phyloP scores from a whole-genome alignment of 2,329 filamentous ascomycete genomes.

The Ophioceras dolichostomum region DNA sequence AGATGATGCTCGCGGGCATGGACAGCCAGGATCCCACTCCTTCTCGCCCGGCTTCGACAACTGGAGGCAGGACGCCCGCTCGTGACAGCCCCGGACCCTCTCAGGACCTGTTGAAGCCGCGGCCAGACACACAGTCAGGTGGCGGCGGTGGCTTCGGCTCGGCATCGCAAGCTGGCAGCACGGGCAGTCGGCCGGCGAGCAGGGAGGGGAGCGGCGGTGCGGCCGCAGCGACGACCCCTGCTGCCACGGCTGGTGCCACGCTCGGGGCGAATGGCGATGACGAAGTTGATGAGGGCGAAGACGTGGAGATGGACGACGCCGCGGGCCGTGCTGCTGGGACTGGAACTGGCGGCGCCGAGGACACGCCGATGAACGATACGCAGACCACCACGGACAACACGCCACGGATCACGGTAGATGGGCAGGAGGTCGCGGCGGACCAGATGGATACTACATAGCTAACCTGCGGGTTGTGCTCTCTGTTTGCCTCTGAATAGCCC shows the following conservation, averaged over 20 bases:
- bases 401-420: conserved; percentile 36
- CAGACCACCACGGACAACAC: conserved; percentile 25
- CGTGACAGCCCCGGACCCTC: conserved; percentile 19
- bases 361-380: conserved; percentile 17
- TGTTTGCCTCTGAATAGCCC: too few species aligned
- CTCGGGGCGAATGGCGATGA: conserved; percentile 12
- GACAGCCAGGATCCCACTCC: conserved; percentile 12
- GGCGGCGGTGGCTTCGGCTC: too few species aligned
- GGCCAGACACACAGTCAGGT: too few species aligned
- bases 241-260: conserved; percentile 9
- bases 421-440: conserved; percentile 34
- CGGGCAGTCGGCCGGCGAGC: conserved; percentile 26
- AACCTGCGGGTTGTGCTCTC: neutral
- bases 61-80: conserved; percentile 15
- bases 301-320: conserved; percentile 47
- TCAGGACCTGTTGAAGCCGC: conserved; percentile 12
- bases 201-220: conserved; percentile 17
- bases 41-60: conserved; percentile 12
- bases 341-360: conserved; percentile 13
- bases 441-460: conserved; percentile 55
- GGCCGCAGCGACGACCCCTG: conserved; percentile 15
- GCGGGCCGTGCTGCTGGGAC: conserved; percentile 14
- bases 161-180: conserved; percentile 18
- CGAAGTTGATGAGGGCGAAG: conserved; percentile 34
- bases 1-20: conserved; percentile 9